Base-by-base conservation (phyloP, 495 filamentous ascomycete genomes). In the Tuber calosporum region DNA sequence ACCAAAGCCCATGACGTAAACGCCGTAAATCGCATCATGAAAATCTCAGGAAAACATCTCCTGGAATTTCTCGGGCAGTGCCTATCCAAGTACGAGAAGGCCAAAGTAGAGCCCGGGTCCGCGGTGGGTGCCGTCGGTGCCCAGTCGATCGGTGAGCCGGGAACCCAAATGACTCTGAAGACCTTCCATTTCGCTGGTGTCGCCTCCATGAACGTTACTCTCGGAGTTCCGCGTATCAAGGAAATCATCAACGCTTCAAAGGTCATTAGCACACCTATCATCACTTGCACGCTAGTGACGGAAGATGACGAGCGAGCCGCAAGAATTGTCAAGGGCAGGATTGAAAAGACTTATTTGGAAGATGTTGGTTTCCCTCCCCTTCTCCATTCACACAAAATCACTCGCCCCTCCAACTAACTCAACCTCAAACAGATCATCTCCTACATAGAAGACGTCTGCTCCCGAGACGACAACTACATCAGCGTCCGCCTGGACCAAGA, bases 151-250 rank as follows among this genome's bases (percentile, higher is more conserved):
- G 95, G 96, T 81, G 96, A 99, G 80, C 95, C 96, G 0, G 95
- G 96, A 82, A 99, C 96, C 5, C 96, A 99, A 83, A 99, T 99
- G 96, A 99, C 95, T 2, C 85, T 99, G 79, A 98, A 98, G 84
- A 99, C 95, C 82, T 99, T 99, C 90, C 95, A 99, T 90, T 99
- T 99, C 85, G 95, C 95, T 80, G 95, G 95, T 91, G 96, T 99
- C 75, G 96, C 94, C 37, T 93, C 93, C 80, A 97, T 99, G 94
- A 96, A 92, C 86, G 95, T 98, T 79, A 99, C 96, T 0, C 92
- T 97, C 81, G 95, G 95, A 90, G 95, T 99, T 2, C 95, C 95
- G 2, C 95, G 95, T 88, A 98, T 99, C 83, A 99, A 98, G 84
- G 95, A 99, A 87, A 99, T 99, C 80, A 99, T 99, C 88, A 98